Base-by-base conservation (phyloP, 2,329 filamentous ascomycete species). In the Paraphaeosphaeria minitans region DNA sequence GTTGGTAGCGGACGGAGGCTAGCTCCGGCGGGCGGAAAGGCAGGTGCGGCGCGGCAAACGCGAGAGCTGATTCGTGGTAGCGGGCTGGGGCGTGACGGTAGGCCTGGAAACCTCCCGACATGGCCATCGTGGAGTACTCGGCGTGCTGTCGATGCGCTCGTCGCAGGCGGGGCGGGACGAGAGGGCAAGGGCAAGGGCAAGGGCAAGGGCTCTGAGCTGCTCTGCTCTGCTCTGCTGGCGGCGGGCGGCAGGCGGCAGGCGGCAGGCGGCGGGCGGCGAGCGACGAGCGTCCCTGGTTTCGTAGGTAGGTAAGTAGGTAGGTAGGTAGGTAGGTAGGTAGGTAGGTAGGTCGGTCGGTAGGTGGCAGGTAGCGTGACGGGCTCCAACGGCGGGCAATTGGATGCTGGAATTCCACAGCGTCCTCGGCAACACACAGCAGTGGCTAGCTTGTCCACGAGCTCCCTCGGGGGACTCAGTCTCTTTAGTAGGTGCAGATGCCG, bases 1-100 rank as follows among this genome's bases (percentile, higher is more conserved):
- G 59, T 39, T 56, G 58, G 57, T 62, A 72, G 69, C 56, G 61
- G 60, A 64, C 69, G 72, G 71, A 69, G 71, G 68, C 62, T 66
- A 72, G 73, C 69, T 72, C 74, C 74, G 75, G 73, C 63, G 76
- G 70, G 72, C 75, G 77, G 69, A 77, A 69, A 61, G 77, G 74
- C 70, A 75, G 73, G 45, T 48, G 45, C 70, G 78, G 72, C 68
- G 69, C 64, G 64, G 69, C 69, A 62, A 39, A 45, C 43, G 55
- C 21, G 48, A 45, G 48, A 39, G 61, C 66, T 62, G 65, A 66
- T 66, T 72, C 59, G 49, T 63, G 57, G 62, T 71, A 69, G 65
- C 60, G 64, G 57, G 62, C 63, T 59, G 65, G 64, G 60, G 62
- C 62, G 62, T 71, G 69, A 48, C 64, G 56, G 53, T 62, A 66